phyloP scores from a whole-genome alignment of 495 filamentous ascomycete species.

The Neurospora sp. region DNA sequence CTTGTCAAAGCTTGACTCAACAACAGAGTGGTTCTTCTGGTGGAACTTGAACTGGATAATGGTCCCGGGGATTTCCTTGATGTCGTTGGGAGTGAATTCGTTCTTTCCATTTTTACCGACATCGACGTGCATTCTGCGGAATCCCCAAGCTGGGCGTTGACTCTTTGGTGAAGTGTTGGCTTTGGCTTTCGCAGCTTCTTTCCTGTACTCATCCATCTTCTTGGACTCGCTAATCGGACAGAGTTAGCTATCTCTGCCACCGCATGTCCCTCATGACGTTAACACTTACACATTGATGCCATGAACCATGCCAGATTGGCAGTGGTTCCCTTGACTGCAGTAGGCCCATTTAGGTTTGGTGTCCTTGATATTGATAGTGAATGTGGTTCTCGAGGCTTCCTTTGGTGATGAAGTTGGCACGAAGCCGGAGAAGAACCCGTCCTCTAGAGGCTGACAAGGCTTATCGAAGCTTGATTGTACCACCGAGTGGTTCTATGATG shows the following conservation, averaged over 20 bases:
- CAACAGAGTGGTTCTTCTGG: conserved; percentile 31
- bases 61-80: conserved; percentile 24
- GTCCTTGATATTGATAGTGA: conserved; percentile 44
- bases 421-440: conserved; percentile 42
- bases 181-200: conserved; percentile 14
- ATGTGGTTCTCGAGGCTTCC: conserved; percentile 30
- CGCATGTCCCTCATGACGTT: neutral
- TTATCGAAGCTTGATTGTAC: conserved; percentile 45
- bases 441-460: conserved; percentile 44
- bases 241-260: conserved; percentile 4
- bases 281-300: conserved; percentile 22
- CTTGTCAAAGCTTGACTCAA: conserved; percentile 30
- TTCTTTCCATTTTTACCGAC: conserved; percentile 24
- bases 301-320: conserved; percentile 32
- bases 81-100: conserved; percentile 27
- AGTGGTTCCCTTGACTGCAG: conserved; percentile 38
- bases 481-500: conserved; percentile 46
- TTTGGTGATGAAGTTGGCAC: conserved; percentile 24
- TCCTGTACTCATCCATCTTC: conserved; percentile 23
- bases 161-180: conserved; percentile 21
- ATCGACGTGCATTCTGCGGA: conserved; percentile 23
- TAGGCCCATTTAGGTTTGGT: conserved; percentile 53
- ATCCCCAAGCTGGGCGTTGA: conserved; percentile 22
- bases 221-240: conserved; percentile 9
- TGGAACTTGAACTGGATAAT: conserved; percentile 31